These are phyloP conservation scores for Xylariomycetidae sp. DNA, from an alignment of 2,329 filamentous ascomycete genomes.

Conservation along the genomic window DNA sequence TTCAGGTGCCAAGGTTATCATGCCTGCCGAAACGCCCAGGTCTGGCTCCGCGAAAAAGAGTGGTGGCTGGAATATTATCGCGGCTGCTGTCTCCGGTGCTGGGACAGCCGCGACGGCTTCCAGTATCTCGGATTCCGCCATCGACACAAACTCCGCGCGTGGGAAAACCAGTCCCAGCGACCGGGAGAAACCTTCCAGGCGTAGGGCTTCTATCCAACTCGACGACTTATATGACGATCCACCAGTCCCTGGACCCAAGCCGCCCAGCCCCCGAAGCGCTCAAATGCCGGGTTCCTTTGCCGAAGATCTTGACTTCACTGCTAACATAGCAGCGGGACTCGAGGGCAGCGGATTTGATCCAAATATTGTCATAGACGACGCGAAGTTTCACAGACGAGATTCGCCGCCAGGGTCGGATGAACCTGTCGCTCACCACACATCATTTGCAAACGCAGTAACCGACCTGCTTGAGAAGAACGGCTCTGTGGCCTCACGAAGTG, in stretches of 20 bases:
- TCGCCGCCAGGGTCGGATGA: conserved; percentile 60
- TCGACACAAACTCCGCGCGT: conserved; percentile 10
- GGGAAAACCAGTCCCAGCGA: conserved; percentile 15
- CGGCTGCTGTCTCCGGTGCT: conserved; percentile 43
- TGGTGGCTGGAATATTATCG: conserved; percentile 48
- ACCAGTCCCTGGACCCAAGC: conserved; percentile 55
- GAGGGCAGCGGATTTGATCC: conserved; percentile 67
- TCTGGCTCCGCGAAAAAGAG: conserved; percentile 34
- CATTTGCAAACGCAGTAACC: conserved; percentile 43
- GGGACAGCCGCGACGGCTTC: conserved; percentile 30
- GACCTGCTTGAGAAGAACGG: conserved; percentile 33
- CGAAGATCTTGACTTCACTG: conserved; percentile 65
- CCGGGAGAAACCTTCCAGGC: conserved; percentile 19
- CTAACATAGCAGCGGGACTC: conserved; percentile 63
- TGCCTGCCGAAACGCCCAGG: conserved; percentile 21
- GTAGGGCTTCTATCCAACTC: conserved; percentile 24
- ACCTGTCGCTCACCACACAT: too few relatives aligned
- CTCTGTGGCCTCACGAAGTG: conserved; percentile 4
- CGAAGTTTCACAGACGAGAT: conserved; percentile 56
- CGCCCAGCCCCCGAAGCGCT: conserved; percentile 38
- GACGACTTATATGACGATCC: conserved; percentile 41
- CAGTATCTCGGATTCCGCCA: conserved; percentile 10
- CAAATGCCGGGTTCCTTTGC: conserved; percentile 63
- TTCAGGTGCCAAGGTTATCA: conserved; percentile 24
- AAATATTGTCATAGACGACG: conserved; percentile 64